These are phyloP conservation scores for Sungouiozyma ichnusensis DNA, from an alignment of 805 yeast genomes.

Conservation along the genomic window DNA sequence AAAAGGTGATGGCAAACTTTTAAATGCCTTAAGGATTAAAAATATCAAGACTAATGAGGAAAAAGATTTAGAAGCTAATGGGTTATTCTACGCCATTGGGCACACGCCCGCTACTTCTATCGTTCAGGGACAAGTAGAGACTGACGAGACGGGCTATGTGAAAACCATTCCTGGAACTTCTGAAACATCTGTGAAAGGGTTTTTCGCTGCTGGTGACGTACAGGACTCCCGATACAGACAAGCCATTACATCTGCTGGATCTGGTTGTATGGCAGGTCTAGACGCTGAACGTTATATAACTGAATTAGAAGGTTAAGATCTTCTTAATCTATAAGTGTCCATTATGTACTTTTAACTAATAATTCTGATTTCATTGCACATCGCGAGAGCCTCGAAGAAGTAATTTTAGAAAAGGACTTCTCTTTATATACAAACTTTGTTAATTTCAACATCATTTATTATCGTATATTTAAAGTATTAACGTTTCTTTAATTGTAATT, in stretches of 20 bases:
- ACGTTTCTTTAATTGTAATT: conserved; percentile 45
- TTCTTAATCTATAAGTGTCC: neutral
- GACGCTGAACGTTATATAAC: conserved; percentile 81
- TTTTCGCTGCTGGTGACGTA: conserved; percentile 97
- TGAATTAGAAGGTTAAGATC: conserved; percentile 32
- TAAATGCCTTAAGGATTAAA: conserved; percentile 52
- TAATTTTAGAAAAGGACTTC: no score
- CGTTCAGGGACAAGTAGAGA: conserved; percentile 63
- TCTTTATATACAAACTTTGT: no score
- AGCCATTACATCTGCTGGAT: conserved; percentile 97
- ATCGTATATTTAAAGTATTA: no score
- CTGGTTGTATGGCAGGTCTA: conserved; percentile 98
- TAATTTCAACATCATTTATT: no score
- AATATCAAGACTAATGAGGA: conserved; percentile 63
- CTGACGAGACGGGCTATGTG: conserved; percentile 83
- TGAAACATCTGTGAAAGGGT: conserved; percentile 74
- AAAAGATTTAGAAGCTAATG: conserved; percentile 65
- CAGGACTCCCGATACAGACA: conserved; percentile 96
- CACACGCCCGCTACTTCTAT: conserved; percentile 90
- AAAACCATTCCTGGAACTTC: conserved; percentile 85
- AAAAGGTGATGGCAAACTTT: conserved; percentile 84
- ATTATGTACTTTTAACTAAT: neutral
- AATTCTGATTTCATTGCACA: no score
- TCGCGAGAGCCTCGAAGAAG: no score
- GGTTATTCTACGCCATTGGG: conserved; percentile 95